phyloP scores from a whole-genome alignment of 257 asterid species.

The Orobanche coerulescens region DNA sequence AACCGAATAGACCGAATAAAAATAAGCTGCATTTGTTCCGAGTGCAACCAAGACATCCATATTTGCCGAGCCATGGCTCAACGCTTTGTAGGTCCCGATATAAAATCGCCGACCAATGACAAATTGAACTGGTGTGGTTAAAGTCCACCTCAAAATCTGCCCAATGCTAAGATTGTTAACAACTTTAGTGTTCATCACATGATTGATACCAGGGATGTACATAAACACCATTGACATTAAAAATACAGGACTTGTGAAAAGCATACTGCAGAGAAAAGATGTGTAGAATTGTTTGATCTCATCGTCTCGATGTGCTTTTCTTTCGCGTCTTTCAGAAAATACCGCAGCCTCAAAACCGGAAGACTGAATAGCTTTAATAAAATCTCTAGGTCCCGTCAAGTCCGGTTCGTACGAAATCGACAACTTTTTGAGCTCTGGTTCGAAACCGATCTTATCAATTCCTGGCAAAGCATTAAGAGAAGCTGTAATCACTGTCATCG shows the following conservation, averaged over 20 bases:
- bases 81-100: constrained; percentile 45
- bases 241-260: constrained; percentile 53
- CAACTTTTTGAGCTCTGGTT: constrained; percentile 22
- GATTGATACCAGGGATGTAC: constrained; percentile 52
- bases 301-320: constrained; percentile 30
- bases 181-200: constrained; percentile 30
- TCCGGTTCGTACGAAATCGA: constrained; percentile 45
- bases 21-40: constrained; percentile 69
- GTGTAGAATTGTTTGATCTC: constrained; percentile 33
- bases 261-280: constrained; percentile 53
- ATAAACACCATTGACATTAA: constrained; percentile 55
- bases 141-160: constrained; percentile 38
- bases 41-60: constrained; percentile 64
- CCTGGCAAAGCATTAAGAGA: constrained; percentile 42
- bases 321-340: constrained; percentile 34
- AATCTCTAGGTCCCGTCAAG: constrained; percentile 47
- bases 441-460: constrained; percentile 31
- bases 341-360: constrained; percentile 32
- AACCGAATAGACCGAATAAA: constrained; percentile 52
- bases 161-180: constrained; percentile 47
- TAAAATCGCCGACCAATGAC: constrained; percentile 57
- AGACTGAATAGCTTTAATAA: constrained; percentile 32
- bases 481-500: constrained; percentile 22
- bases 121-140: constrained; percentile 61
- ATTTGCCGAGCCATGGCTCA: constrained; percentile 47